Base-by-base conservation (phyloP, 805 yeast genomes). In the Metschnikowia baotianmanensis region DNA sequence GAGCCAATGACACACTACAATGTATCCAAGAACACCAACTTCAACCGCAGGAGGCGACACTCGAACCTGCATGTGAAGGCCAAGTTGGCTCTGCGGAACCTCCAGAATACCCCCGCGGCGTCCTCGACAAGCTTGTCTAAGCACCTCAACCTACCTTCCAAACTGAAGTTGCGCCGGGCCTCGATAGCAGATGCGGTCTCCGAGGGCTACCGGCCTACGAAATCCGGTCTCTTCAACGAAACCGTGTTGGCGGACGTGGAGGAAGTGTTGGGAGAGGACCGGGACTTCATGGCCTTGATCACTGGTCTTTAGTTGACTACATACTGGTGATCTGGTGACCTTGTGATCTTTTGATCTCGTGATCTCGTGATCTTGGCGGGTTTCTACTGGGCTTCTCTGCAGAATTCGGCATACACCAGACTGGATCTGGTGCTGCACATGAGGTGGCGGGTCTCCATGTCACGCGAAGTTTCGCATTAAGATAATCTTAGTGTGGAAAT, bases 221-320 rank as follows among this genome's bases (percentile, higher is more conserved):
- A 78, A 53, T 77, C 79, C 47, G 95, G 95, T 5, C 63, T 86
- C 41, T 85, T 85, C 58, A 82, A 84, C 56, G 93, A 85, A 58
- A 78, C 77, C 44, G 81, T 87, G 3, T 60, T 86, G 53, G 80
- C 80, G 8, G 86, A 82, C 53, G 86, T 86, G 29, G 93, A 86
- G 55, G 86, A 84, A 49, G 70, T 76, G 10, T 58, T 81, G 35
- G 78, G 78, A 16, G 86, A 79, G 26, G 75, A 69, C 49, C 56
- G 58, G 42, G 75, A 69, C 47, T 55, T 69, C 40, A 64, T 69
- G 74, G 70, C 72, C 7, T 60, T 69, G 34, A 66, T 69, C 38
- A 56, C 57, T 47, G 62, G 62, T 19, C 44, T 58, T 32, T 47
- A 36, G 32, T 38, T 17, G n/a, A n/a, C n/a, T n/a, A n/a, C n/a